Conservation (phyloP, 1,284 basidiomycete species). For the Coriolopsis trogii region DNA sequence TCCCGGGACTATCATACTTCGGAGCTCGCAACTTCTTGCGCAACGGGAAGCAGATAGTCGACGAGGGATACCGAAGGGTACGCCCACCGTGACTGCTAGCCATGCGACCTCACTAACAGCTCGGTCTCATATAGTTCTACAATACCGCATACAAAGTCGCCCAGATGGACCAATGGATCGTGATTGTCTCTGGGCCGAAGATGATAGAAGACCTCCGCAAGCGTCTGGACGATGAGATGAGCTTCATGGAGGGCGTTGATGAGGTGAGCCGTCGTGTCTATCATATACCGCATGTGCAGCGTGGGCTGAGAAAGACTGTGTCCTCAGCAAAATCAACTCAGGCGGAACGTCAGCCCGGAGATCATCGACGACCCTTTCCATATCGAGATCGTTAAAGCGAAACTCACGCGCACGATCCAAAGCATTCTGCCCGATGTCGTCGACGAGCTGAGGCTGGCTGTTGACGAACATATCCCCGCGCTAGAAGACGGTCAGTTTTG, state of each 20-base stretch:
- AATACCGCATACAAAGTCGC: constrained; percentile 37
- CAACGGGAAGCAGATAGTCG: constrained; percentile 36
- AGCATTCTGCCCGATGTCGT: constrained; percentile 28
- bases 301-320: background rate
- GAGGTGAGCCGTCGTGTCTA: constrained; percentile 31
- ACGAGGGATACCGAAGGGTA: constrained; percentile 42
- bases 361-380: constrained; percentile 30
- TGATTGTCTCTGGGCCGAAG: constrained; percentile 28
- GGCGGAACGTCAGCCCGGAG: constrained; percentile 29
- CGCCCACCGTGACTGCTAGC: background rate
- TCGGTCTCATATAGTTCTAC: background rate
- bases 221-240: constrained; percentile 34
- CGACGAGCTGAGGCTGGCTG: constrained; percentile 30
- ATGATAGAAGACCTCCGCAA: constrained; percentile 34
- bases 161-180: constrained; percentile 36
- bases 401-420: constrained; percentile 28
- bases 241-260: constrained; percentile 29
- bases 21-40: constrained; percentile 33
- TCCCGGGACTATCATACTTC: constrained; percentile 39
- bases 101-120: background rate
- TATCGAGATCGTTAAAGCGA: constrained; percentile 28
- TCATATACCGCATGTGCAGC: background rate
- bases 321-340: constrained; percentile 11
- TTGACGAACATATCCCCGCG: constrained; percentile 23
- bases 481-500: constrained; percentile 21